Evolutionary conservation across 2,329 filamentous ascomycete genomes (phyloP).

Genomic region (Aspergillus hiratsukae): DNA sequence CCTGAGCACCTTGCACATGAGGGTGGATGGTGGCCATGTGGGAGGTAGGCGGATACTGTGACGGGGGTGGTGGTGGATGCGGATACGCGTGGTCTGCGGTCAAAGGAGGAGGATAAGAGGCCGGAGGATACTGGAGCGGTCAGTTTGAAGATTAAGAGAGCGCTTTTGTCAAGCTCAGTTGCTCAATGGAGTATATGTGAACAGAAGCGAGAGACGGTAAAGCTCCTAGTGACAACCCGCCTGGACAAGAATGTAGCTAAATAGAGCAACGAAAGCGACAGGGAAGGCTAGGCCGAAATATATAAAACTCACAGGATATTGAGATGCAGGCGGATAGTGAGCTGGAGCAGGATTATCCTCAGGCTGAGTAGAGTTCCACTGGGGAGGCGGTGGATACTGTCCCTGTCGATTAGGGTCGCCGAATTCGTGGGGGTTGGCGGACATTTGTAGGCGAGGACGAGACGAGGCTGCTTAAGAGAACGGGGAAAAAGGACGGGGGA

Average conservation of each 20-base stretch:
- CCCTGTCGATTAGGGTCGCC: constrained; percentile 43
- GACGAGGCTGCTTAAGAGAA: constrained; percentile 20
- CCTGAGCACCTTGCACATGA: constrained; percentile 37
- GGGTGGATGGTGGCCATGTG: constrained; percentile 42
- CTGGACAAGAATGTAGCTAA: background rate
- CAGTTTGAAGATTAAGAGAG: background rate
- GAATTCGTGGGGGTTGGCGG: constrained; percentile 38
- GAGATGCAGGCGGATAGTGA: constrained; percentile 30
- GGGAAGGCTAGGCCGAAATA: constrained; percentile 11
- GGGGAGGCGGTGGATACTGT: constrained; percentile 41
- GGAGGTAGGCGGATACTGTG: constrained; percentile 34
- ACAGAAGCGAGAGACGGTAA: background rate
- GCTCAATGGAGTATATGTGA: constrained; percentile 1
- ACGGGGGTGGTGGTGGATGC: constrained; percentile 30
- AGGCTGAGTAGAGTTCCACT: constrained; percentile 37
- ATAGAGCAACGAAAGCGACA: background rate
- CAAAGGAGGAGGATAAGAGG: constrained; percentile 27
- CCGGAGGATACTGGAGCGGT: constrained; percentile 26
- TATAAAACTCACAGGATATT: constrained; percentile 35
- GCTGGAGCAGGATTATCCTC: constrained; percentile 35
- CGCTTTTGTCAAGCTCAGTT: background rate
- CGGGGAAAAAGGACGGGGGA: constrained; percentile 16
- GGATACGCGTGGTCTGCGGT: constrained; percentile 30
- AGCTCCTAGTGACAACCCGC: background rate
- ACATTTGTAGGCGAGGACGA: constrained; percentile 33